Evolutionary conservation across 108 stramenopile genomes (phyloP).

Genomic region (Schizochytrium sp.): DNA sequence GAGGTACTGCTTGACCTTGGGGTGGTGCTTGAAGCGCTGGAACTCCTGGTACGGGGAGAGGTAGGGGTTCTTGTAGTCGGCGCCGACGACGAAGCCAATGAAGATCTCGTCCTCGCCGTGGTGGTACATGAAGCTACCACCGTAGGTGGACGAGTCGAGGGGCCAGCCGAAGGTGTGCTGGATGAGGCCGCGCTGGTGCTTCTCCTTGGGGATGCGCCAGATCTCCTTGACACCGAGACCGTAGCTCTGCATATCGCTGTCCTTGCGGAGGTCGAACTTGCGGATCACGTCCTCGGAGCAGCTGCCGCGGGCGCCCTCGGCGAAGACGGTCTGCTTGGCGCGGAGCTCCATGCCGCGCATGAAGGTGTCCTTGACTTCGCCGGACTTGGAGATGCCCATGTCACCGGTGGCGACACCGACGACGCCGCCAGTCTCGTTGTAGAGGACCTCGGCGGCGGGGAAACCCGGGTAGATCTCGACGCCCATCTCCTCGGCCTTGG

Average conservation of each 20-base stretch:
- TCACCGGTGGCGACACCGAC: constrained; percentile 80
- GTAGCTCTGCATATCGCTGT: constrained; percentile 76
- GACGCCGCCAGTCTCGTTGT: constrained; percentile 54
- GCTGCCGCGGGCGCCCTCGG: constrained; percentile 91
- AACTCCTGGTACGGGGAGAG: constrained; percentile 96
- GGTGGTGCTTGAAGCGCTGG: constrained; percentile 74
- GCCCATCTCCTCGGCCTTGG: constrained; percentile 87
- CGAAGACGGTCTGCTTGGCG: constrained; percentile 90
- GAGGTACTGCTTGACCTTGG: neutral
- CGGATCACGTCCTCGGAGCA: constrained; percentile 84
- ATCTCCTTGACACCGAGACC: constrained; percentile 98
- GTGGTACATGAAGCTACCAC: constrained; percentile 29
- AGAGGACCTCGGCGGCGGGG: constrained; percentile 85
- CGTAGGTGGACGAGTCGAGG: constrained; percentile 48
- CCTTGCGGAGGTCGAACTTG: constrained; percentile 69
- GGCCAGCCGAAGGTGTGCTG: constrained; percentile 98
- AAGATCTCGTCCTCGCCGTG: constrained; percentile 83
- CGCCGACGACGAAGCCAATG: constrained; percentile 85
- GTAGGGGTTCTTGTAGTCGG: constrained; percentile 98
- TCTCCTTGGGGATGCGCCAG: constrained; percentile 87
- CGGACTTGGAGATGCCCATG: constrained; percentile 88
- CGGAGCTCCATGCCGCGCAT: constrained; percentile 87
- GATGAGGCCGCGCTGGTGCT: constrained; percentile 75
- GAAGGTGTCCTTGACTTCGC: constrained; percentile 76
- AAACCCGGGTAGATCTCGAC: constrained; percentile 98